Percentiles rank a stretch among this genome's conserved stretches.
Conservation (phyloP, 495 filamentous ascomycete genomes). For the Pseudevernia furfuracea region DNA sequence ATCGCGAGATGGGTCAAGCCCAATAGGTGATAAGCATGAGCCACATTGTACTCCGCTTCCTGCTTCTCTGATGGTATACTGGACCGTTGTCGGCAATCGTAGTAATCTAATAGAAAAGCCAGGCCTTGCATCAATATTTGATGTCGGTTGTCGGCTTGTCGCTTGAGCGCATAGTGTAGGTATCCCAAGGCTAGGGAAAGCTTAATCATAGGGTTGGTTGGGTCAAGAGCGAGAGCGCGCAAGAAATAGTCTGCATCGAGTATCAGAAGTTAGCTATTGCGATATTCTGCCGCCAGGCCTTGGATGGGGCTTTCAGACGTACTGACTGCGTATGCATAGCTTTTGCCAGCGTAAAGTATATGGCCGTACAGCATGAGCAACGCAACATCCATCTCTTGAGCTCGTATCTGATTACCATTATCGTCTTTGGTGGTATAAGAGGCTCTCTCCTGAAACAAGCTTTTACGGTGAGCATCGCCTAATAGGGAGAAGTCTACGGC, state of each 20-base stretch:
- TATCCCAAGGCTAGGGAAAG: conserved; percentile 64
- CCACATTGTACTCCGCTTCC: conserved; percentile 89
- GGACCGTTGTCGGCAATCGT: conserved; percentile 40
- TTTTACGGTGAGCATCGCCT: conserved; percentile 28
- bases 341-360: conserved; percentile 69
- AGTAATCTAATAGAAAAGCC: conserved; percentile 72
- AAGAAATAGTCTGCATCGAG: conserved; percentile 63
- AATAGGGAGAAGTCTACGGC: conserved; percentile 64
- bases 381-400: conserved; percentile 56
- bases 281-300: background rate
- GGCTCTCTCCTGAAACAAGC: conserved; percentile 41
- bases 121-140: conserved; percentile 77
- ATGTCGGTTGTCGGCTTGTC: conserved; percentile 82
- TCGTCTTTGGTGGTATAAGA: conserved; percentile 44
- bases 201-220: conserved; percentile 66
- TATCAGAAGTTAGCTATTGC: background rate
- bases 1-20: conserved; percentile 72
- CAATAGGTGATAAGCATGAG: conserved; percentile 69
- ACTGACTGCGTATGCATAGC: conserved; percentile 74
- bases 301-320: conserved; percentile 22
- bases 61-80: conserved; percentile 47
- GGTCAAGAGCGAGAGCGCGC: conserved; percentile 73
- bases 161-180: conserved; percentile 76
- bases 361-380: conserved; percentile 83
- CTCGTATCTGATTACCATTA: conserved; percentile 39